Percentiles rank a stretch among this genome's conserved stretches.
phyloP scores from a whole-genome alignment of 2,329 filamentous ascomycete genomes.

The Tolypocladium capitatum region DNA sequence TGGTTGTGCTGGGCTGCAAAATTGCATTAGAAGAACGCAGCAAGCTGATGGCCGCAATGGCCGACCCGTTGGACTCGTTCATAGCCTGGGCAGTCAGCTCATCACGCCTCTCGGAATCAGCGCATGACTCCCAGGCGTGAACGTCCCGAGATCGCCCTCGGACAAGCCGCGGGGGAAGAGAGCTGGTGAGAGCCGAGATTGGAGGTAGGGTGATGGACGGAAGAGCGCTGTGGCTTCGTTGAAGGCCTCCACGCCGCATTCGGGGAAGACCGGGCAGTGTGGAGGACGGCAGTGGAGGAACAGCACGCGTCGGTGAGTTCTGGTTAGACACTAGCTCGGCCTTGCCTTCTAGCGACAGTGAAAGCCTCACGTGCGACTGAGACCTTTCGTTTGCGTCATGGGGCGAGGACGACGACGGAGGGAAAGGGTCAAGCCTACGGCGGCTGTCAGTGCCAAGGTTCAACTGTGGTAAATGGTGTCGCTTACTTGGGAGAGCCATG shows the following conservation, averaged over 20 bases:
- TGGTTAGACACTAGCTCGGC: conserved; percentile 70
- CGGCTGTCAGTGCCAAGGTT: neutral
- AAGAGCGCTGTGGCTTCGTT: conserved; percentile 59
- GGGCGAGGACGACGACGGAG: conserved; percentile 28
- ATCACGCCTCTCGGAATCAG: conserved; percentile 65
- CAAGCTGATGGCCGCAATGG: conserved; percentile 68
- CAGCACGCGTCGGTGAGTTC: conserved; percentile 47
- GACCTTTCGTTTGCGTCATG: conserved; percentile 20
- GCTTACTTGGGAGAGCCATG: conserved; percentile 35
- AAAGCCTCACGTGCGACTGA: conserved; percentile 55
- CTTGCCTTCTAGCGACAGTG: conserved; percentile 77
- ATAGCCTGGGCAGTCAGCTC: conserved; percentile 71
- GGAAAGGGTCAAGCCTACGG: conserved; percentile 29
- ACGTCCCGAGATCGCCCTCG: conserved; percentile 76
- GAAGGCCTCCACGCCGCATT: conserved; percentile 39
- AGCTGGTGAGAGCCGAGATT: conserved; percentile 37
- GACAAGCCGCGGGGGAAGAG: conserved; percentile 40
- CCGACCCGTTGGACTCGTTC: conserved; percentile 66
- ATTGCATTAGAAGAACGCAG: conserved; percentile 53
- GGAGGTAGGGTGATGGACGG: conserved; percentile 43
- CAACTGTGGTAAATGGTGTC: neutral
- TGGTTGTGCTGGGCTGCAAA: conserved; percentile 44
- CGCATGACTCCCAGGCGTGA: conserved; percentile 82
- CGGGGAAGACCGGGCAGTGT: conserved; percentile 32
- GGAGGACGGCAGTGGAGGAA: conserved; percentile 32